These are phyloP conservation scores for Hemisphaericaspora xylanilytica DNA, from an alignment of 1,139 yeast genomes.

Conservation along the genomic window DNA sequence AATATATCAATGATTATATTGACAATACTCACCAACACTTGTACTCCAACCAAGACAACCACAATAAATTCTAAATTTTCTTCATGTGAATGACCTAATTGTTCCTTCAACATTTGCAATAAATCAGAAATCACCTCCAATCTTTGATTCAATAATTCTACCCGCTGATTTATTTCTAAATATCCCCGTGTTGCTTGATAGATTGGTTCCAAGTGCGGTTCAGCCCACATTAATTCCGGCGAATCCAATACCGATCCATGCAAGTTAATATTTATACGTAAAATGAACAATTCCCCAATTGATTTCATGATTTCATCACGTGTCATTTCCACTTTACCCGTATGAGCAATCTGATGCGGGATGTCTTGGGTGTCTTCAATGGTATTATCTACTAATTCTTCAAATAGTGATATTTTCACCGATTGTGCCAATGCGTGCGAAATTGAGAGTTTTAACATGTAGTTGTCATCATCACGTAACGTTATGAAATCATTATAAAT, in stretches of 20 bases:
- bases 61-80: conserved; percentile 92
- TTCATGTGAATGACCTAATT: conserved; percentile 86
- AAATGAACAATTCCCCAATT: conserved; percentile 89
- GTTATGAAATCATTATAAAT: conserved; percentile 95
- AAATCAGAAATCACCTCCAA: conserved; percentile 91
- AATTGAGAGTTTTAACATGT: conserved; percentile 83
- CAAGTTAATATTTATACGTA: conserved; percentile 83
- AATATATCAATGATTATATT: conserved; percentile 52
- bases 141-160: conserved; percentile 82
- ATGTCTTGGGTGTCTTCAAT: conserved; percentile 96
- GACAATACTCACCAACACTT: conserved; percentile 82
- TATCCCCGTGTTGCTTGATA: conserved; percentile 96
- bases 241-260: conserved; percentile 96
- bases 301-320: conserved; percentile 94
- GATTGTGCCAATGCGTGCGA: conserved; percentile 92
- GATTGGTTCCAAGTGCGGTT: conserved; percentile 94
- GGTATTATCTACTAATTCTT: conserved; percentile 92
- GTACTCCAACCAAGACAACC: conserved; percentile 88
- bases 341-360: conserved; percentile 90
- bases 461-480: conserved; percentile 82
- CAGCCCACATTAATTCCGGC: conserved; percentile 98
- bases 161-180: conserved; percentile 90
- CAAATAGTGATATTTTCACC: conserved; percentile 90
- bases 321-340: conserved; percentile 93
- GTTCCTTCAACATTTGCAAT: conserved; percentile 94